Conservation (phyloP, 495 filamentous ascomycete genomes). For the Xylaria longipes region DNA sequence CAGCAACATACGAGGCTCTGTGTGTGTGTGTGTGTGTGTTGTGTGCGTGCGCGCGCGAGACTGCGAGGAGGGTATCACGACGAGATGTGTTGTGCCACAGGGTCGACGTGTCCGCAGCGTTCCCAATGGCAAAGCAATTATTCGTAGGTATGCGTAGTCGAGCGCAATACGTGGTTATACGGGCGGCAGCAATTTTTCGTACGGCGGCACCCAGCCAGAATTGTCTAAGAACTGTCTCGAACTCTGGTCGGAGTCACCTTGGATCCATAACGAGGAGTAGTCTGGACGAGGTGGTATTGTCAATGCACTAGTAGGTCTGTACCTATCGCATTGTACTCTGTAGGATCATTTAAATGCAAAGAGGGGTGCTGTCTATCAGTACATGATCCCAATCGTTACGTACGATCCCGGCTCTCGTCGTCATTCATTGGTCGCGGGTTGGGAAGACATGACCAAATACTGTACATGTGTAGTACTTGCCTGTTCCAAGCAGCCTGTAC, state of each 20-base stretch:
- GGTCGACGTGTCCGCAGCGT: neutral
- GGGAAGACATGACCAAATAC: neutral
- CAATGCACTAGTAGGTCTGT: neutral
- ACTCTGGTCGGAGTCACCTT: constrained; percentile 5
- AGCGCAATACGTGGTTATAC: neutral
- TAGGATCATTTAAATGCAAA: constrained; percentile 1
- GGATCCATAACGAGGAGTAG: neutral
- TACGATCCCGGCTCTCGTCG: neutral
- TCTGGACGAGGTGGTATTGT: neutral
- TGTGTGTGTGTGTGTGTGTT: neutral
- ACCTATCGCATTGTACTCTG: neutral
- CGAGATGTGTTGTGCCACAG: neutral
- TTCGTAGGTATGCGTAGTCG: neutral
- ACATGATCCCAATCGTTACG: constrained; percentile 7
- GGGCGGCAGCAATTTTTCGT: neutral
- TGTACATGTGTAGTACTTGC: too few relatives aligned
- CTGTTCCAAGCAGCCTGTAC: too few relatives aligned
- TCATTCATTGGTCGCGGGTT: constrained; percentile 4
- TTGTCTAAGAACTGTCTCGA: neutral
- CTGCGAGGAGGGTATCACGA: neutral
- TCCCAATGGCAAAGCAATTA: neutral
- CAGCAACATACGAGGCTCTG: constrained; percentile 8
- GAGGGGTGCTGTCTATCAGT: neutral
- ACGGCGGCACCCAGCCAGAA: neutral
- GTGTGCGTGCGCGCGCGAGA: neutral